Evolutionary conservation across 768 basidiomycete genomes (phyloP).

Genomic region (Rossbeevera mucosa): DNA sequence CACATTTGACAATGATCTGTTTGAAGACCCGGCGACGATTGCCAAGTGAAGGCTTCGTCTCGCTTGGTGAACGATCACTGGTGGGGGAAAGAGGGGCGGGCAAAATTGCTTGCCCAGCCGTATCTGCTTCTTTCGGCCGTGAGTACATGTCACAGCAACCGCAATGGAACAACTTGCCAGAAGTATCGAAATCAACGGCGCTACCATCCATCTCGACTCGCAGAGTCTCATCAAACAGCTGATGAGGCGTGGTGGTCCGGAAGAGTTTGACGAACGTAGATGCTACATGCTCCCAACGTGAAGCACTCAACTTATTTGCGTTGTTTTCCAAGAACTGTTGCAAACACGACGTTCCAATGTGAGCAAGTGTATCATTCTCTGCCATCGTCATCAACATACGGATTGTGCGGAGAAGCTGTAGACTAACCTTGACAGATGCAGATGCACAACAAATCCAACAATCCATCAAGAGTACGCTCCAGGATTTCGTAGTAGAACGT

Average conservation of each 20-base stretch:
- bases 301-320: constrained; percentile 75
- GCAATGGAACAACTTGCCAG: constrained; percentile 20
- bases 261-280: constrained; percentile 95
- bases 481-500: constrained; percentile 92
- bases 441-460: constrained; percentile 87
- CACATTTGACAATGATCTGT: constrained; percentile 99
- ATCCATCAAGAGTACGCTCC: constrained; percentile 87
- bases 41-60: constrained; percentile 49
- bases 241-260: constrained; percentile 94
- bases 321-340: constrained; percentile 95
- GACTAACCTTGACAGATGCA: constrained; percentile 94
- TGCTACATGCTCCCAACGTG: constrained; percentile 88
- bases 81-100: constrained; percentile 84
- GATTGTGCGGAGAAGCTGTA: not conserved
- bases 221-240: constrained; percentile 89
- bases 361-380: constrained; percentile 98
- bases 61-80: constrained; percentile 47
- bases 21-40: constrained; percentile 88
- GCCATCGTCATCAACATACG: constrained; percentile 7
- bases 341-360: constrained; percentile 95
- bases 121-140: constrained; percentile 35
- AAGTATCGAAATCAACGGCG: constrained; percentile 51
- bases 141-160: constrained; percentile 5
- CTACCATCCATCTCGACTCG: constrained; percentile 75
- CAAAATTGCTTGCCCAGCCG: constrained; percentile 64